Percentiles rank a stretch among this genome's conserved stretches.
Conservation (phyloP, 2,329 filamentous ascomycete genomes). For the Epichloe coenophiala region DNA sequence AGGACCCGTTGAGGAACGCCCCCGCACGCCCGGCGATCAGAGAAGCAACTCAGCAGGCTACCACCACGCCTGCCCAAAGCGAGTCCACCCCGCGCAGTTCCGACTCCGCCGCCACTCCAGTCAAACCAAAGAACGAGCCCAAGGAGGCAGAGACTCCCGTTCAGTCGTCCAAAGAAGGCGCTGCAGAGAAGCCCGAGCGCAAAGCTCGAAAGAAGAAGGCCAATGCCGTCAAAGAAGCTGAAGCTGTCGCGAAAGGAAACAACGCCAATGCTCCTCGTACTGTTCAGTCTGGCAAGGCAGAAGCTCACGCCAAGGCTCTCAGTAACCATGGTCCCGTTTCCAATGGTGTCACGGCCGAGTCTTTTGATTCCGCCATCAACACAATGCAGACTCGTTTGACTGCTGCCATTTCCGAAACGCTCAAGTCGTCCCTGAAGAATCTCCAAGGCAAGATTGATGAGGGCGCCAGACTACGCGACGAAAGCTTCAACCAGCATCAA, state of each 20-base stretch:
- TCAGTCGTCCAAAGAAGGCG: constrained; percentile 24
- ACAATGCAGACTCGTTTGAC: constrained; percentile 39
- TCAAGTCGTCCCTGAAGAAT: constrained; percentile 45
- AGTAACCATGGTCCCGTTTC: constrained; percentile 9
- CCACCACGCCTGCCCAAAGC: constrained; percentile 10
- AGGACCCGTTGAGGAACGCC: constrained; percentile 21
- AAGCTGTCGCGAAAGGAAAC: constrained; percentile 31
- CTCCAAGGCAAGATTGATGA: constrained; percentile 51
- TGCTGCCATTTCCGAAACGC: constrained; percentile 31
- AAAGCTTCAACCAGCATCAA: constrained; percentile 39
- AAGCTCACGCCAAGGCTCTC: constrained; percentile 20
- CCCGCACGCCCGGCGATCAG: constrained; percentile 19
- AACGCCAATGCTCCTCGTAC: constrained; percentile 21
- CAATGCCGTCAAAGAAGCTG: constrained; percentile 25
- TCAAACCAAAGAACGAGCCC: constrained; percentile 28
- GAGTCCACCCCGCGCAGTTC: constrained; percentile 19
- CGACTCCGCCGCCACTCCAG: constrained; percentile 16
- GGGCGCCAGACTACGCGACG: constrained; percentile 43
- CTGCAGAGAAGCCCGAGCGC: constrained; percentile 47
- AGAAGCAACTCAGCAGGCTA: constrained; percentile 14
- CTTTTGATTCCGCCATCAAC: constrained; percentile 39
- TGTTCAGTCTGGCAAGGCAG: constrained; percentile 14
- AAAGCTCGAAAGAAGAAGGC: constrained; percentile 57
- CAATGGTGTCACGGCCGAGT: constrained; percentile 27
- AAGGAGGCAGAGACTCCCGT: constrained; percentile 35